A percentile compares a stretch with the other conserved stretches of the same genome.
phyloP scores from a whole-genome alignment of 768 basidiomycete species.

The Tephrocybe rancida region DNA sequence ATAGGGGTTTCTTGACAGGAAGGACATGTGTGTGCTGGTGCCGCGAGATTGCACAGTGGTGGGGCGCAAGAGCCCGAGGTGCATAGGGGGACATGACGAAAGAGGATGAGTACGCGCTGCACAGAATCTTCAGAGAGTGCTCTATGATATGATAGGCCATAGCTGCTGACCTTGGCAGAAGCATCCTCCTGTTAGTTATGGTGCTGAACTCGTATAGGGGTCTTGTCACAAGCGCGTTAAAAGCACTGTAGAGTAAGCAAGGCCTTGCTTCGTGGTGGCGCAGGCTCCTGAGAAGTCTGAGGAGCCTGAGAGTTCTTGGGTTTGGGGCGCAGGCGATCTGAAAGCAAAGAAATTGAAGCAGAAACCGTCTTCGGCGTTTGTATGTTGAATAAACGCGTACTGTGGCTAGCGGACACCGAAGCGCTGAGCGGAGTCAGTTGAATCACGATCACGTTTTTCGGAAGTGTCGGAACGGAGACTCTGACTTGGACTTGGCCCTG shows the following conservation, averaged over 20 bases:
- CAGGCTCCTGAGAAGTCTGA: conserved; percentile 27
- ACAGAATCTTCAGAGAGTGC: neutral
- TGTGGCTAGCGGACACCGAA: no score
- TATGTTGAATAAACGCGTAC: conserved; percentile 42
- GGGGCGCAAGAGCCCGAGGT: conserved; percentile 57
- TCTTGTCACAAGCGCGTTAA: conserved; percentile 40
- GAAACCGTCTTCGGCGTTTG: conserved; percentile 36
- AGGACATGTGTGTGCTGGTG: conserved; percentile 56
- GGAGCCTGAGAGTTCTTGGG: conserved; percentile 36
- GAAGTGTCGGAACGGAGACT: no score
- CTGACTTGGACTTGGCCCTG: no score
- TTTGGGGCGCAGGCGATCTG: conserved; percentile 52
- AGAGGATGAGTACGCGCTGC: conserved; percentile 59
- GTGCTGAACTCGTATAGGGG: conserved; percentile 28
- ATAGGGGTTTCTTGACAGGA: conserved; percentile 48
- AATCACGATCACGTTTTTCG: no score
- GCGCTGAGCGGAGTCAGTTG: no score
- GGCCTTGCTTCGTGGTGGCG: conserved; percentile 47
- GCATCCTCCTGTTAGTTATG: conserved; percentile 65
- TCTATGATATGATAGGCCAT: conserved; percentile 19
- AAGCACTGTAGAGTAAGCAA: conserved; percentile 49
- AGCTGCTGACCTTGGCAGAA: conserved; percentile 72
- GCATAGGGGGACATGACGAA: conserved; percentile 59
- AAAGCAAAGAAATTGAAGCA: conserved; percentile 51
- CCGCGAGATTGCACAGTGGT: conserved; percentile 61